These are phyloP conservation scores for Agaricus blazei DNA, from an alignment of 768 basidiomycete species.

Conservation along the genomic window DNA sequence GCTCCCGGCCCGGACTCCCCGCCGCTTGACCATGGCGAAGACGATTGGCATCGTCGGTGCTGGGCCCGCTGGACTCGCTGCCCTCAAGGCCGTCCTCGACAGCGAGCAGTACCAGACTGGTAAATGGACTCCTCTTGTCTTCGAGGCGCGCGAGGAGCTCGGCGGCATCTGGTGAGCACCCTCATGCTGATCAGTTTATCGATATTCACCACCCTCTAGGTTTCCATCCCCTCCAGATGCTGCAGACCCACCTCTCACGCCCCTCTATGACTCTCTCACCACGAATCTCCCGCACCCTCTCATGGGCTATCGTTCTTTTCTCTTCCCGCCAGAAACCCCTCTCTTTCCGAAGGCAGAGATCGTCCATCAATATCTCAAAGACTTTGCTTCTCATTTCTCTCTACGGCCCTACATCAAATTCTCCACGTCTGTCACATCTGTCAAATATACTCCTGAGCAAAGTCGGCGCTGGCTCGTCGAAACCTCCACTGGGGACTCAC, in stretches of 20 bases:
- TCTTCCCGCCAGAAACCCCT: slow-evolving; percentile 68
- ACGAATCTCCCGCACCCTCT: slow-evolving; percentile 77
- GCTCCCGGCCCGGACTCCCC: no score
- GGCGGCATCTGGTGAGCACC: slow-evolving; percentile 72
- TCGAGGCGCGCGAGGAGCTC: slow-evolving; percentile 58
- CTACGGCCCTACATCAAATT: slow-evolving; percentile 61
- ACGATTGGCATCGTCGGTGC: slow-evolving; percentile 56
- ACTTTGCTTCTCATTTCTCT: slow-evolving; percentile 58
- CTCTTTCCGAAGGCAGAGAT: slow-evolving; percentile 59
- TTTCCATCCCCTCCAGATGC: slow-evolving; percentile 42
- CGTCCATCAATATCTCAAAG: slow-evolving; percentile 66
- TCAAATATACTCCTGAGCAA: slow-evolving; percentile 28
- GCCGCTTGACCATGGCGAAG: no score
- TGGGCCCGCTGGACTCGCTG: slow-evolving; percentile 70
- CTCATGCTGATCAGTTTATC: background rate
- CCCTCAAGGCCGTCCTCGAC: slow-evolving; percentile 61
- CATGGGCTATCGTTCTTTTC: slow-evolving; percentile 62
- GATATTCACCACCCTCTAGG: slow-evolving; percentile 27
- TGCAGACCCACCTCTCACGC: slow-evolving; percentile 53
- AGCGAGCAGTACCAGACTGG: slow-evolving; percentile 50
- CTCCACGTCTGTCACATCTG: slow-evolving; percentile 47
- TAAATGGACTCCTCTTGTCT: slow-evolving; percentile 56
- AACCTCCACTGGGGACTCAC: slow-evolving; percentile 22
- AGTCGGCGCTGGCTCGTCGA: slow-evolving; percentile 44
- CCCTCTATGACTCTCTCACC: slow-evolving; percentile 77